Conservation (phyloP, 2,329 filamentous ascomycete species). For the Cucurbitaria berberidis region DNA sequence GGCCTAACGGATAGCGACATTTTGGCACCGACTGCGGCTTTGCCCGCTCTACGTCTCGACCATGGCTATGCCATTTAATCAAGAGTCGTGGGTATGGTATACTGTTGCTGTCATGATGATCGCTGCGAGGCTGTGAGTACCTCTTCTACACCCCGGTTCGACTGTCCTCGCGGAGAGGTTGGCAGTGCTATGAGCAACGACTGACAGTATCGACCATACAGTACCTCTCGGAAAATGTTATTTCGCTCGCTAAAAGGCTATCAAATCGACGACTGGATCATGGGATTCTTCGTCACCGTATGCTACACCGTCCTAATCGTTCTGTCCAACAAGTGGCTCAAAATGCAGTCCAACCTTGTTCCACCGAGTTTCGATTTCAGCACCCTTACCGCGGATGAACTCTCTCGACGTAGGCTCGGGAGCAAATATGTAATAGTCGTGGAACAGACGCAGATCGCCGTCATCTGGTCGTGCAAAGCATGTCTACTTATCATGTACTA, state of each 20-base stretch:
- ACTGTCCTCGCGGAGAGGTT: neutral
- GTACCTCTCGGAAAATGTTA: constrained; percentile 53
- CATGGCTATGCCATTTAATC: constrained; percentile 39
- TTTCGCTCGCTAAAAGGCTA: constrained; percentile 57
- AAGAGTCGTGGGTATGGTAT: constrained; percentile 58
- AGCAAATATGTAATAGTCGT: constrained; percentile 60
- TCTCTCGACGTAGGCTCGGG: constrained; percentile 37
- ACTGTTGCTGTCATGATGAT: constrained; percentile 50
- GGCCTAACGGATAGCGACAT: constrained; percentile 21
- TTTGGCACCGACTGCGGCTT: neutral
- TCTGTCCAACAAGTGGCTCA: constrained; percentile 53
- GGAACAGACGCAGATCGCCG: constrained; percentile 60
- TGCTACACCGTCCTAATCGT: constrained; percentile 59
- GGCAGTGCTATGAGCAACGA: constrained; percentile 6
- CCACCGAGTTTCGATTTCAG: constrained; percentile 55
- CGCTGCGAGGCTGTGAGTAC: constrained; percentile 50
- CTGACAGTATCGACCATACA: constrained; percentile 18
- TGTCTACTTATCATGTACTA: constrained; percentile 62
- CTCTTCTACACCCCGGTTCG: no score
- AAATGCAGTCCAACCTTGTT: constrained; percentile 53
- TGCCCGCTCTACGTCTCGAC: constrained; percentile 7
- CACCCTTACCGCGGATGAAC: constrained; percentile 46
- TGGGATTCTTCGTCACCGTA: constrained; percentile 57
- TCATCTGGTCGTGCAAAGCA: constrained; percentile 60
- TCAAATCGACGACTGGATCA: constrained; percentile 65